Base-by-base conservation (phyloP, 1,284 basidiomycete genomes). In the Leccinum griseonigrum region DNA sequence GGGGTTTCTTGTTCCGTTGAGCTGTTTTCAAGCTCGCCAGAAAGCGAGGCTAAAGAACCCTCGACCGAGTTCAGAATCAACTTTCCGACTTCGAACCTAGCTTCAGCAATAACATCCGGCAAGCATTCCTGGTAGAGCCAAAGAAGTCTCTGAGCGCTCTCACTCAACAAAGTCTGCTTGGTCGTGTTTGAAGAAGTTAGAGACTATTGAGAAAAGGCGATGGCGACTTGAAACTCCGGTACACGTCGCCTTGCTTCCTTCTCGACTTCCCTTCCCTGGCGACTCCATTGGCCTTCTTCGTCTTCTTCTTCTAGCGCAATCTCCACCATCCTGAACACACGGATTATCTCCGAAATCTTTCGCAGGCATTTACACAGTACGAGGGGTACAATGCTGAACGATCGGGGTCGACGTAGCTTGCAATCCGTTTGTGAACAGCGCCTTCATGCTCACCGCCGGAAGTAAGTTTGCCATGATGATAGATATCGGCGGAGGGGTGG, bases 11-110 rank as follows among this genome's bases (percentile, higher is more conserved):
- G 54, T 28, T 53, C 52, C 10, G 18, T 54, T 13, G 53, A 58
- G 43, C 26, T 31, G 13, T 2, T 43, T 13, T 52, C 64, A 13
- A 52, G 58, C n/a, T 67, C 60, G 10, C 65, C 67, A 3, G 66
- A 66, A 18, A 72, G 60, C 18, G 68, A 64, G 18, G 59, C 59
- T 1, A 74, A 61, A 32, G 71, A 73, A 36, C 68, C 71, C 9
- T 74, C 67, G 7, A 59, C 65, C 54, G 83, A 79, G 57, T 79
- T 85, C 56, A 82, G 79, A 22, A 96, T 76, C 32, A 95, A 74
- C 70, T 94, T 94, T 13, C 93, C 93, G 18, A 90, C 85, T 72
- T 98, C 95, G 70, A 96, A 96, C 54, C 87, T 82, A 7, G 86
- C 85, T 72, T 96, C 95, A 0, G 85, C 84, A 0, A 91, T 86